Evolutionary conservation across 805 yeast genomes (phyloP), one percentile per base, ranked within the genome.

Genomic region (Candida palmyrensis): DNA sequence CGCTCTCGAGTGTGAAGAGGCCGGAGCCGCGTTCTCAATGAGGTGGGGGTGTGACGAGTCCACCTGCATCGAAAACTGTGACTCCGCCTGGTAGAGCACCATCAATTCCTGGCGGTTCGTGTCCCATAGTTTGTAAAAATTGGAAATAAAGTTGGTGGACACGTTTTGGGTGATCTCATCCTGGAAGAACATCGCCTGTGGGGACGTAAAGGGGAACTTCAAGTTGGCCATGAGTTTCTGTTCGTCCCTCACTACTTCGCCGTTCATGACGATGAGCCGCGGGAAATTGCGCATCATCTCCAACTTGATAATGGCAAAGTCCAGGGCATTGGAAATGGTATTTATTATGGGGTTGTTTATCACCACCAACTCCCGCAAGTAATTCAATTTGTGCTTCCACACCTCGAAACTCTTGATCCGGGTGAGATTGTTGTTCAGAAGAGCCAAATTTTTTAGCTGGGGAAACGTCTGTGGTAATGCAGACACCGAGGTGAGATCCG

Each of bases 51-150:
- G 81, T 0, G 79, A 62, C 1, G 85, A 65, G 57, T 87, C 94
- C 15, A 81, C 77, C 39, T 84, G 82, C 35, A 82, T 53, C 0
- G 97, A 88, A 48, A 92, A 90, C 51, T 82, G 85, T 0, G 97
- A 86, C 48, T 81, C 82, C 30, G 75, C 73, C 33, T 92, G 86
- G 53, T 92, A 92, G 19, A 92, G 63, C 27, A 73, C 70, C 55
- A 82, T 53, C 30, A 92, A 64, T 36, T 81, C 89, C 7, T 68
- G 48, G 39, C 98, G 66, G 49, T 84, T 78, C 5, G 71, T 47
- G 60, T 92, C 98, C 95, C 95, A 92, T 30, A 82, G 61, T 34
- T 78, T 77, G 38, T 84, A 64, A 56, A 74, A 92, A 43, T 84
- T 82, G 18, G 86, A 58, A 5, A 89, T 65, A 54, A 92, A 92